Conservation (phyloP, 129 eudicot species). For the Dittrichia graveolens region DNA sequence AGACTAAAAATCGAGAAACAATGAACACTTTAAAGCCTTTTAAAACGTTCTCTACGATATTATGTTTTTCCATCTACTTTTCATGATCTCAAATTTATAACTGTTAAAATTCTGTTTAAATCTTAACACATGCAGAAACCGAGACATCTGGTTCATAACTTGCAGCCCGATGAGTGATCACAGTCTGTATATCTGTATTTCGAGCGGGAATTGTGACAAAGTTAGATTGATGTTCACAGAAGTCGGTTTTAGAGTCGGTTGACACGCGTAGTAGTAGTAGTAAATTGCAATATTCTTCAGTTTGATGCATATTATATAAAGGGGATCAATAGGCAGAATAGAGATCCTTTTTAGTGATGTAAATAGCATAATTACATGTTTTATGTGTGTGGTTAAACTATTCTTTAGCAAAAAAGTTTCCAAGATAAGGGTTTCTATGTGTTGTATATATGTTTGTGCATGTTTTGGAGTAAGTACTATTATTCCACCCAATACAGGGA, state of each 20-base stretch:
- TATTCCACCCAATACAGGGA: no score
- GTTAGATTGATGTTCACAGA: conserved; percentile 7
- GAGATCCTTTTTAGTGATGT: conserved; percentile 26
- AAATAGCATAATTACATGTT: conserved; percentile 30
- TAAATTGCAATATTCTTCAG: not conserved
- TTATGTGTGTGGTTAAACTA: conserved; percentile 27
- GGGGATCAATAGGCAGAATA: conserved; percentile 26
- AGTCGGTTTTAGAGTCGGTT: conserved; percentile 13
- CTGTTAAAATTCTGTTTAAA: not conserved
- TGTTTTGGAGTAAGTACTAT: no score
- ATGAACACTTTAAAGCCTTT: no score
- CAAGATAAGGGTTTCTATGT: conserved; percentile 6
- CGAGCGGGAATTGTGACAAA: no score
- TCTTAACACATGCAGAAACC: conserved; percentile 35
- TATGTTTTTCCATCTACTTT: no score
- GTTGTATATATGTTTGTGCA: not conserved
- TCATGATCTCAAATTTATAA: not conserved
- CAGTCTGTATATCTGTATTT: not conserved
- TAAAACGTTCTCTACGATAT: no score
- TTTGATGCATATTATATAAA: conserved; percentile 21
- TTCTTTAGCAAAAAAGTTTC: conserved; percentile 15
- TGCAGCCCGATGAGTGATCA: not conserved
- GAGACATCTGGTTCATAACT: conserved; percentile 30
- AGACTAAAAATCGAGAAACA: no score
- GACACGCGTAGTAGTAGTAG: no score